These are phyloP conservation scores for Sclerotinia sclerotiorum DNA, from an alignment of 2,329 filamentous ascomycete genomes.

Conservation along the genomic window DNA sequence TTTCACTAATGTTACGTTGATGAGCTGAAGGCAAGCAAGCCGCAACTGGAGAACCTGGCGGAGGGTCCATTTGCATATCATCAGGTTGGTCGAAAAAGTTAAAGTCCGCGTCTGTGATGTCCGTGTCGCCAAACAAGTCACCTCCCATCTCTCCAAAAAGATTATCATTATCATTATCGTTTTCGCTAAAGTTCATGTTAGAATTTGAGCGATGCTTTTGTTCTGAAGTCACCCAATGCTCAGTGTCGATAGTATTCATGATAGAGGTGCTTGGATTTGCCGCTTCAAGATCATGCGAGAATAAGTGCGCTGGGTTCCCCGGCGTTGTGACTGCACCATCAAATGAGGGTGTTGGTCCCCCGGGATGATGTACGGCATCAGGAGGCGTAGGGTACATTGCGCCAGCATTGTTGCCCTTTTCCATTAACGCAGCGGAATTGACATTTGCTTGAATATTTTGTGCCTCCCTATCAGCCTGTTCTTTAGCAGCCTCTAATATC, in stretches of 20 bases:
- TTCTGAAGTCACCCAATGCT: conserved; percentile 35
- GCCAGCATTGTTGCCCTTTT: conserved; percentile 51
- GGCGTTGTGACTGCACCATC: conserved; percentile 59
- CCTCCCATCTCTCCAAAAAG: conserved; percentile 68
- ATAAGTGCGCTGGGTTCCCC: conserved; percentile 43
- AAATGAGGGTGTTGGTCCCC: conserved; percentile 56
- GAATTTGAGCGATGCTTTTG: conserved; percentile 33
- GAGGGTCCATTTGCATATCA: conserved; percentile 31
- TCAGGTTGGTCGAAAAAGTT: conserved; percentile 73
- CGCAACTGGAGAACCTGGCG: not conserved
- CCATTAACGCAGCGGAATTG: conserved; percentile 53
- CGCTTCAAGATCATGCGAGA: conserved; percentile 45
- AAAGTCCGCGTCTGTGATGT: conserved; percentile 80
- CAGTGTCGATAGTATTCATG: conserved; percentile 31
- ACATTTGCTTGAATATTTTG: conserved; percentile 48
- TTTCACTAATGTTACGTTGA: conserved; percentile 17
- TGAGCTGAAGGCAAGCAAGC: conserved; percentile 2
- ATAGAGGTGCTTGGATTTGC: conserved; percentile 26
- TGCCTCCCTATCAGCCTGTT: conserved; percentile 46
- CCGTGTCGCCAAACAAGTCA: conserved; percentile 63
- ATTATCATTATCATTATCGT: conserved; percentile 44
- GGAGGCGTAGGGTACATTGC: conserved; percentile 72
- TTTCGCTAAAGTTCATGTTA: conserved; percentile 34
- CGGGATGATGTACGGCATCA: conserved; percentile 57
- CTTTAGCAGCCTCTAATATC: conserved; percentile 41